A percentile compares a stretch with the other conserved stretches of the same genome.
These are phyloP conservation scores for Asparagopsis taxiformis DNA, from an alignment of 31 red algal species.

Conservation along the genomic window DNA sequence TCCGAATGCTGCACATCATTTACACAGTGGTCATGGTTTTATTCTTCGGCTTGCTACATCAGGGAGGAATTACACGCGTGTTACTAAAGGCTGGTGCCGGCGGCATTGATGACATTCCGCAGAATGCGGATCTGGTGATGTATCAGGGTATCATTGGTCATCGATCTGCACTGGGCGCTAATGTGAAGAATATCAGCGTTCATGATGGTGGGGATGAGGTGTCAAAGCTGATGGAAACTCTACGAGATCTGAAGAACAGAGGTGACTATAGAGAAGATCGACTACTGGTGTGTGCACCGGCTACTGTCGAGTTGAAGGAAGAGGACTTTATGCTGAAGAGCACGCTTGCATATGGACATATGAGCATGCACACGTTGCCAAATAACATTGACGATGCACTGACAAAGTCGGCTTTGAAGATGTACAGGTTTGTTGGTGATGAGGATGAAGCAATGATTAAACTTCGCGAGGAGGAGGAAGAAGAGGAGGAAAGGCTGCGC, in stretches of 20 bases:
- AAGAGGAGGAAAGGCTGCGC: conserved; percentile 42
- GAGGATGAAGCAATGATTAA: conserved; percentile 68
- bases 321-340: conserved; percentile 40
- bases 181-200: conserved; percentile 60
- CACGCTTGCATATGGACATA: conserved; percentile 44
- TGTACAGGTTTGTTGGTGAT: conserved; percentile 52
- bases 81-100: conserved; percentile 41
- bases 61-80: conserved; percentile 51
- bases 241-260: conserved; percentile 38
- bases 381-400: conserved; percentile 57
- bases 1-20: conserved; percentile 45
- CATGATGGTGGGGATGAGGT: conserved; percentile 56
- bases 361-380: conserved; percentile 52
- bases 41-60: conserved; percentile 59
- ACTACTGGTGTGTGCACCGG: conserved; percentile 53
- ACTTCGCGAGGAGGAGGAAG: conserved; percentile 51
- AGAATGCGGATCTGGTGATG: conserved; percentile 57
- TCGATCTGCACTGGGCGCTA: conserved; percentile 51
- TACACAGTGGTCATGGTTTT: conserved; percentile 61
- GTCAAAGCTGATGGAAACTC: conserved; percentile 57
- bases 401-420: conserved; percentile 23
- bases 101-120: conserved; percentile 32
- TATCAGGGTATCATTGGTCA: conserved; percentile 63
- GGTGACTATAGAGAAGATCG: conserved; percentile 51
- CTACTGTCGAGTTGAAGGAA: conserved; percentile 67